phyloP scores from a whole-genome alignment of 371 early-diverging fungal genomes.

The Rhizopus sp. region DNA sequence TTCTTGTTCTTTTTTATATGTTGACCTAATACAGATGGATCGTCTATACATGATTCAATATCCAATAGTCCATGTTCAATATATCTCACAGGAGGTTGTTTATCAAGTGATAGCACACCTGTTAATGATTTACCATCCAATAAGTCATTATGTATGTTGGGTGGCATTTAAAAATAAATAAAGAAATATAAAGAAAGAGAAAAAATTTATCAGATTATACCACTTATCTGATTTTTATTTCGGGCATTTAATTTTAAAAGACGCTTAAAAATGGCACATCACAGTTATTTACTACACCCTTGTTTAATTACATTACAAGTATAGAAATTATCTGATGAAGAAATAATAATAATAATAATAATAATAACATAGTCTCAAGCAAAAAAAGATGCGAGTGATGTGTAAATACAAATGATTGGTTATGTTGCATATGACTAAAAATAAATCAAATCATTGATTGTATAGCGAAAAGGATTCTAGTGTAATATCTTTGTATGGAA shows the following conservation, averaged over 20 bases:
- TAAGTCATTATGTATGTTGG: slow-evolving; percentile 12
- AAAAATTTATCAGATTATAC: background rate
- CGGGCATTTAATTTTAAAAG: background rate
- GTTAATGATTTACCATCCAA: slow-evolving; percentile 31
- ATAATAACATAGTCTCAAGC: too few species aligned
- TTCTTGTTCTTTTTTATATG: slow-evolving; percentile 29
- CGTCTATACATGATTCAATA: slow-evolving; percentile 55
- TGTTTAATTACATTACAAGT: too few species aligned
- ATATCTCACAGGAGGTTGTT: slow-evolving; percentile 11
- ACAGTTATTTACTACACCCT: too few species aligned
- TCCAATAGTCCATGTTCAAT: slow-evolving; percentile 31
- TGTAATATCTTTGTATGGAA: too few species aligned
- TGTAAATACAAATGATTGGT: too few species aligned
- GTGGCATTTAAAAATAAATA: slow-evolving; percentile 1
- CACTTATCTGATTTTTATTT: background rate
- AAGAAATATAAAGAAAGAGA: background rate
- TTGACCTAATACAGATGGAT: slow-evolving; percentile 36
- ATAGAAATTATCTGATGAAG: too few species aligned
- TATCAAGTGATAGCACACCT: slow-evolving; percentile 31
- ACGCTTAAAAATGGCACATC: too few species aligned
- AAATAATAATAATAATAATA: too few species aligned
- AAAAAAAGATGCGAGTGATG: too few species aligned
- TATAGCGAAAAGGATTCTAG: too few species aligned
- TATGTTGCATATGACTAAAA: too few species aligned
- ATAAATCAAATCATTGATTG: too few species aligned